Base-by-base conservation (phyloP, 176 grass and related monocot genomes). In the Triticum timopheevii region DNA sequence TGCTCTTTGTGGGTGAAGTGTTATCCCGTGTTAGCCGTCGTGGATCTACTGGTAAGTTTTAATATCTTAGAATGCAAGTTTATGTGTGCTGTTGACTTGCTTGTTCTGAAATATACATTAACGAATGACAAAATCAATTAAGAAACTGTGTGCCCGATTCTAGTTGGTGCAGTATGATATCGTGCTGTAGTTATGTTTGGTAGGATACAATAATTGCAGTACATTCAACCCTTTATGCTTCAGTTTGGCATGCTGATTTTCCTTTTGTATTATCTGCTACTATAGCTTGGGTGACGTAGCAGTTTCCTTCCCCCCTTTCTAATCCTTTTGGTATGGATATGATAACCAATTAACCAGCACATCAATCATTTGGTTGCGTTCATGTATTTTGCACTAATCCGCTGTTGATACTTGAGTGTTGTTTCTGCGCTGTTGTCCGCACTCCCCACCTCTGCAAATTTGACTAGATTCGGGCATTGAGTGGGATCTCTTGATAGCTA, bases 1-100 rank as follows among this genome's bases (percentile, higher is more conserved):
- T 98, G 34, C 85, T 91, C 27, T 96, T 98, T 88, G 86, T 96
- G 11, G 93, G 96, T 38, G 90, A 98, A 95, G 82, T 90, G 67
- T 88, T 98, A 91, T 96, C 96, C 72, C 90, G 88, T 87, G 84
- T 98, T 90, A 92, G 90, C 83, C 92, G 96, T 47, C 92, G 96
- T 90, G 93, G 96, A 70, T 96, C 93, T 79, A 88, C 86, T 69
- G 96, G 96, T 98, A 76, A 80, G 40, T 22, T 83, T 63, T 85
- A 40, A 75, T 78, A 31, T 42, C 70, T 79, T 12, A 49, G 42
- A 66, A 80, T 81, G 33, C 61, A 76, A 19, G 59, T 86, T 77
- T 10, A 91, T 72, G 1, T 61, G 39, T 69, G 23, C 15, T 80
- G 54, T 65, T 74, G 50, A 66, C 73, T 85, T 78, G 54, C 54